Percentiles rank a stretch among this genome's conserved stretches.
Evolutionary conservation across 1,284 basidiomycete species (phyloP).

Genomic region (Ustilago bromivora): DNA sequence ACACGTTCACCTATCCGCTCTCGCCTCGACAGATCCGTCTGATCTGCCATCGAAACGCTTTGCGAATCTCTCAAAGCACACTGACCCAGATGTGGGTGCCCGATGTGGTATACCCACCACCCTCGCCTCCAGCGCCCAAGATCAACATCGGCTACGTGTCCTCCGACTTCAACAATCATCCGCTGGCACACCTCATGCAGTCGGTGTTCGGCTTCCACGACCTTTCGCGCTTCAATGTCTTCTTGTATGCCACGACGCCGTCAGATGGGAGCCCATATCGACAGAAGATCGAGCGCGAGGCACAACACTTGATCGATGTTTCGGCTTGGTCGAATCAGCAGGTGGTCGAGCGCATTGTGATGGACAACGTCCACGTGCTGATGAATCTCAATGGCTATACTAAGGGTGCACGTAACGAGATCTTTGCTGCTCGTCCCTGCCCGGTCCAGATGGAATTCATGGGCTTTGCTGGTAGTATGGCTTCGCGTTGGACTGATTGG

Average conservation of each 20-base stretch:
- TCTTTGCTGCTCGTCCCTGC: constrained; percentile 76
- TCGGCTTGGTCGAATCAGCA: constrained; percentile 72
- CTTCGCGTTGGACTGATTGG: constrained; percentile 77
- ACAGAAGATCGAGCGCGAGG: constrained; percentile 73
- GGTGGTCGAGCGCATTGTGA: constrained; percentile 72
- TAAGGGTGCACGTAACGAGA: constrained; percentile 77
- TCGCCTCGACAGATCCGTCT: constrained; percentile 74
- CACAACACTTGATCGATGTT: constrained; percentile 74
- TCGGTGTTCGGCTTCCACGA: constrained; percentile 76
- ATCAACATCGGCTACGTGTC: constrained; percentile 76
- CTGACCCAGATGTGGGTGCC: constrained; percentile 74
- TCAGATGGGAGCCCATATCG: constrained; percentile 75
- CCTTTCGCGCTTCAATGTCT: constrained; percentile 72
- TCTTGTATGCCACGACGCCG: constrained; percentile 75
- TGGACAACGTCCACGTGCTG: constrained; percentile 75
- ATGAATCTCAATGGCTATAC: constrained; percentile 77
- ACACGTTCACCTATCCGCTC: constrained; percentile 76
- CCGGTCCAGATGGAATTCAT: constrained; percentile 76
- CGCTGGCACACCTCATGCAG: constrained; percentile 77
- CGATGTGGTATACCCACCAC: constrained; percentile 73
- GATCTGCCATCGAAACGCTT: constrained; percentile 75
- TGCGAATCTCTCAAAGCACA: constrained; percentile 74
- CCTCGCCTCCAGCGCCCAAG: constrained; percentile 72
- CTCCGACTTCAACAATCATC: constrained; percentile 77
- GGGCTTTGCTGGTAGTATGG: constrained; percentile 74